Base-by-base conservation (phyloP, 768 basidiomycete species). In the Tulasnella sp. region DNA sequence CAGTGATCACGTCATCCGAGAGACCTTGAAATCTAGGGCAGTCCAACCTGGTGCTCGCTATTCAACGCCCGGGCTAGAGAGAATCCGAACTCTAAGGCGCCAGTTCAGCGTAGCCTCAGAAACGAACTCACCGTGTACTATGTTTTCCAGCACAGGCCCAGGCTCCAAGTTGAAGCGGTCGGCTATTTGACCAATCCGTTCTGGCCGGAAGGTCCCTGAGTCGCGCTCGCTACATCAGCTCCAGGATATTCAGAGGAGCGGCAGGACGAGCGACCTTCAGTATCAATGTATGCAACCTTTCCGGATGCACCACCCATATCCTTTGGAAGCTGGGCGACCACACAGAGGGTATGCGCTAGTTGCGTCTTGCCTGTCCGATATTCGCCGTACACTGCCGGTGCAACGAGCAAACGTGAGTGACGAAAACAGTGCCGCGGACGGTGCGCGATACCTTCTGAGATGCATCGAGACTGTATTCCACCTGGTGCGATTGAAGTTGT, bases 281-380 rank as follows among this genome's bases (percentile, higher is more conserved):
- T 96, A 84, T 96, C 95, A 72, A 96, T 94, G 85, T 95, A 96
- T 84, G 94, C 94, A n/a, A 96, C 95, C 89, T 95, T 97, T 60
- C 97, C 97, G 22, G 93, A 90, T 1, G 95, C 97, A 9, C 97
- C 97, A 8, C 96, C 96, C 83, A 96, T 89, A 75, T 97, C 96
- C 2, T 91, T 88, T 41, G 97, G 97, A 72, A 98, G 90, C 84
- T 99, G 97, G 5, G 95, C 86, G 6, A 96, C 88, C 9, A 99
- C 95, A 83, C 94, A 95, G 90, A 98, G 93, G 18, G 97, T 99
- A 86, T 98, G 97, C 37, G 95, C 96, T 75, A 97, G 88, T 85
- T 99, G 97, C 7, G 97, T 98, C 87, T 97, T 97, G 42, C 97
- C 97, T 0, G 97, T 98, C 44, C 97, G 91, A 86, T 94, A 98